Conservation (phyloP, 2,329 filamentous ascomycete genomes). For the Paecilomyces dactylethromorphus region DNA sequence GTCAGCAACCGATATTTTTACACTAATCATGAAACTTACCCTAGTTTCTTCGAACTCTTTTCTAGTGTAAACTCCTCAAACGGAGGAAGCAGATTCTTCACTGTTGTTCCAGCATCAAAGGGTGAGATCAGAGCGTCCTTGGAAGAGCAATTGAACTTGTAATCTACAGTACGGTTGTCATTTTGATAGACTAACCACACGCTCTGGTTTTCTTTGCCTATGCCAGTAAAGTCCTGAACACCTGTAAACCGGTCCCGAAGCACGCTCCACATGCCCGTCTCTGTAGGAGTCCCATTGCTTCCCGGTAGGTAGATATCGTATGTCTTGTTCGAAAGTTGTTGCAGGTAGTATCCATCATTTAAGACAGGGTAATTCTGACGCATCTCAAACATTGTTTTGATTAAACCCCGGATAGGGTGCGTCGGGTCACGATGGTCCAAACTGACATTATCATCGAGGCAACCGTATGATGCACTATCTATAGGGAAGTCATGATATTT, state of each 20-base stretch:
- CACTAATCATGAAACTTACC: conserved; percentile 6
- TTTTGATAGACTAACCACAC: conserved; percentile 31
- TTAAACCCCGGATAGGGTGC: conserved; percentile 49
- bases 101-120: conserved; percentile 43
- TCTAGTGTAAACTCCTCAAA: conserved; percentile 47
- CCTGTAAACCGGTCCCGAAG: conserved; percentile 39
- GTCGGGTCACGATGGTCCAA: conserved; percentile 54
- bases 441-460: conserved; percentile 47
- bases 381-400: conserved; percentile 52
- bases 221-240: conserved; percentile 39
- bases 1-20: neutral
- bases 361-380: conserved; percentile 47
- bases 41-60: conserved; percentile 34
- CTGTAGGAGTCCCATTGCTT: conserved; percentile 41
- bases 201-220: conserved; percentile 31
- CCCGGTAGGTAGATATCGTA: conserved; percentile 41
- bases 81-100: conserved; percentile 54
- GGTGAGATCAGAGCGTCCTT: conserved; percentile 45
- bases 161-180: conserved; percentile 38
- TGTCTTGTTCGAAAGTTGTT: conserved; percentile 48
- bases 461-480: conserved; percentile 44
- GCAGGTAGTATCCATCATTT: conserved; percentile 48
- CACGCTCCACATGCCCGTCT: conserved; percentile 52
- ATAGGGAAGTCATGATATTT: conserved; percentile 50
- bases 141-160: conserved; percentile 47